phyloP scores from a whole-genome alignment of 2,329 filamentous ascomycete genomes.

The Diaporthe caulivora region DNA sequence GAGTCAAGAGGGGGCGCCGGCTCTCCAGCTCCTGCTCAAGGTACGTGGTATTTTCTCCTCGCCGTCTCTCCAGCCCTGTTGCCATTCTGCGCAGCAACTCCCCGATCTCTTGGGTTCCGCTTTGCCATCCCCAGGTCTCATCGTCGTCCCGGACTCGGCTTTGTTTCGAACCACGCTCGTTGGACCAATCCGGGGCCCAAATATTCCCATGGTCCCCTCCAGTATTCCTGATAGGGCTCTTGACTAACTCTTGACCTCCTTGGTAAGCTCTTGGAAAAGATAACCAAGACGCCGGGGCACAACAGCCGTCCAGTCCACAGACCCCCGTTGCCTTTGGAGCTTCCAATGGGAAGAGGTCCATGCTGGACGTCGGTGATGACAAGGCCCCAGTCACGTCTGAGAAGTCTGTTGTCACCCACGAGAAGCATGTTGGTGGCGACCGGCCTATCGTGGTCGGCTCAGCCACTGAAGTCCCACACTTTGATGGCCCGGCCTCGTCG shows the following conservation, averaged over 20 bases:
- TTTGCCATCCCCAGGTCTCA: conserved; percentile 25
- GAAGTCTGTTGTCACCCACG: conserved; percentile 27
- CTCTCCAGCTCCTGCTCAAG: conserved; percentile 3
- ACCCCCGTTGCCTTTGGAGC: neutral
- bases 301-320: conserved; percentile 20
- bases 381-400: conserved; percentile 12
- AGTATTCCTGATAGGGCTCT: conserved; percentile 22
- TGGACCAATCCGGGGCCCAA: conserved; percentile 23
- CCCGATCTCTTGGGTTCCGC: conserved; percentile 6
- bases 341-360: conserved; percentile 23
- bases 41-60: conserved; percentile 27
- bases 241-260: conserved; percentile 30
- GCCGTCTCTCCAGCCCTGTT: neutral
- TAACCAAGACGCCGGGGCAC: conserved; percentile 6
- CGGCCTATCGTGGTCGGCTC: neutral
- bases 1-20: neutral
- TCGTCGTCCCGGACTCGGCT: conserved; percentile 21
- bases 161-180: conserved; percentile 24
- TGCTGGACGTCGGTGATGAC: conserved; percentile 20
- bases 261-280: conserved; percentile 23
- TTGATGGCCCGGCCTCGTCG: conserved; percentile 4
- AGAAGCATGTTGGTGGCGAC: conserved; percentile 34
- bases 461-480: neutral
- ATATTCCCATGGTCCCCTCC: conserved; percentile 6
- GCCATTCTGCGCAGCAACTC: neutral